A percentile compares a stretch with the other conserved stretches of the same genome.
phyloP scores from a whole-genome alignment of 306 rosid species.

The Malus domestica region ASM211411v1 NC_041799.1:3127001-3127500 shows the following conservation, averaged over 20 bases:
- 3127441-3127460: not conserved
- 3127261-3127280: not conserved
- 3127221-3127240: not conserved
- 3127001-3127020: no score
- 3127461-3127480: rapidly evolving
- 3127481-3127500: not conserved
- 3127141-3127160: not conserved
- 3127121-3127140: not conserved
- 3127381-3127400: no score
- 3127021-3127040: not conserved
- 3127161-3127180: not conserved
- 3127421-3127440: no score
- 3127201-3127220: rapidly evolving
- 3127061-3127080: no score
- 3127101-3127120: no score
- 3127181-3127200: no score
- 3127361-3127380: not conserved
- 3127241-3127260: not conserved
- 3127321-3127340: not conserved
- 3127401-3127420: no score
- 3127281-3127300: not conserved
- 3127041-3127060: not conserved
- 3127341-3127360: not conserved
- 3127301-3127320: not conserved
- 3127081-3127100: no score